Base-by-base conservation (phyloP, 768 basidiomycete genomes). In the Collybia sp. region DNA sequence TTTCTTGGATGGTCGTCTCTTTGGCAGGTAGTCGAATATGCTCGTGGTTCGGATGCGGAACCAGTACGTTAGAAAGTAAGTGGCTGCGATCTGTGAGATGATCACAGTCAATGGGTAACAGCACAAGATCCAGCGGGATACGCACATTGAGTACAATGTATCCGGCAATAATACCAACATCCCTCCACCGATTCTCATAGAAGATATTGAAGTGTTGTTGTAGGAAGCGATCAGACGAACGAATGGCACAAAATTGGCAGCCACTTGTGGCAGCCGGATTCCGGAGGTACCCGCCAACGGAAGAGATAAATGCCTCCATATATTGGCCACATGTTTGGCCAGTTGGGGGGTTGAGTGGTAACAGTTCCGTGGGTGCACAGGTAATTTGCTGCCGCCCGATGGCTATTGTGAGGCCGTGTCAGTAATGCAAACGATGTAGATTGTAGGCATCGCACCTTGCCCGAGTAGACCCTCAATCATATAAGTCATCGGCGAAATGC, bases 281-380 rank as follows among this genome's bases (percentile, higher is more conserved):
- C 48, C 68, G 69, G 30, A 89, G 57, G 56, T 82, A 83, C 2
- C 86, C 85, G 0, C 85, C 80, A 4, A 68, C 60, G 2, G 47
- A 48, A 0, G 61, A 45, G 11, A 86, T 82, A 58, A 75, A 90
- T 0, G 65, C 47, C 15, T 59, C 43, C 48, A 86, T 57, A 59
- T 75, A 90, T 1, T 59, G 38, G 6, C 60, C 60, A 55, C 89
- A 91, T 0, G 72, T 79, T 51, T 76, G 66, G 1, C 82, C 82
- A 0, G 66, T 55, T 2, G 84, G 82, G 1, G 85, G 80, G 5
- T 76, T 56, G 50, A 93, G 57, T 1, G 67, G 68, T 2, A 81
- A 76, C n/a, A 79, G 68, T 58, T 93, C 92, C 42, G 70, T 61
- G 0, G 62, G n/a, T 0, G 82, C 61, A 58, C 92, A 93, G 12